phyloP scores from a whole-genome alignment of 2,329 filamentous ascomycete genomes.

The Graphium sp. region DNA sequence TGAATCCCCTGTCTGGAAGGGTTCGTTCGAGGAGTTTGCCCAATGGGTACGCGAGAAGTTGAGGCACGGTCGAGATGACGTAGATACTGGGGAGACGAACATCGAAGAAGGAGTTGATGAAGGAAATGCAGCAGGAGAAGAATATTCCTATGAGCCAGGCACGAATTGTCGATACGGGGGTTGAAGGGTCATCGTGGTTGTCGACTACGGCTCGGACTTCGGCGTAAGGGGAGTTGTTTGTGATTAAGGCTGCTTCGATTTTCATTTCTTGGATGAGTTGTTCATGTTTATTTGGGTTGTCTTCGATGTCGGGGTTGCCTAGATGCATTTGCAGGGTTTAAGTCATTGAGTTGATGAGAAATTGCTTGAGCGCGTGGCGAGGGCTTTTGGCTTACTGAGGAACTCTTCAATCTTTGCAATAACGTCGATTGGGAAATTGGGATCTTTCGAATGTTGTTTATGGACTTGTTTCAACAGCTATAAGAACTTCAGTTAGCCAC shows the following conservation, averaged over 20 bases:
- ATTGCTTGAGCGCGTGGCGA: too few species aligned
- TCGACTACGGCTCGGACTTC: slow-evolving; percentile 20
- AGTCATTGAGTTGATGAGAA: not conserved
- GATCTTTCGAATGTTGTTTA: slow-evolving; percentile 16
- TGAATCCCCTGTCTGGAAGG: slow-evolving; percentile 32
- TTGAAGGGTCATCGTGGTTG: slow-evolving; percentile 16
- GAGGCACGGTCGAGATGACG: slow-evolving; percentile 16
- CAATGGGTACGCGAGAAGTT: slow-evolving; percentile 20
- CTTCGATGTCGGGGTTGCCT: slow-evolving; percentile 14
- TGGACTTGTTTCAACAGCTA: slow-evolving; percentile 17
- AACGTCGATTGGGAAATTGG: slow-evolving; percentile 18
- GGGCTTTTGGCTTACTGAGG: slow-evolving; percentile 14
- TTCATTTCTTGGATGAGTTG: slow-evolving; percentile 14
- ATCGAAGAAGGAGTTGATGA: slow-evolving; percentile 18
- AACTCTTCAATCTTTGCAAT: slow-evolving; percentile 19
- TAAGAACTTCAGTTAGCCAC: not conserved
- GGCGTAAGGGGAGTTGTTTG: slow-evolving; percentile 14
- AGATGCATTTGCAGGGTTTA: not conserved
- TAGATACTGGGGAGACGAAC: slow-evolving; percentile 17
- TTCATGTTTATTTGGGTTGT: slow-evolving; percentile 18
- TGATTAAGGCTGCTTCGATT: slow-evolving; percentile 13
- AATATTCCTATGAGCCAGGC: slow-evolving; percentile 16
- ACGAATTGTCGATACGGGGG: slow-evolving; percentile 17
- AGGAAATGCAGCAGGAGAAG: slow-evolving; percentile 13
- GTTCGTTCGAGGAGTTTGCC: slow-evolving; percentile 31